Evolutionary conservation across 1,284 basidiomycete species (phyloP), one percentile per base, ranked within the genome.

Genomic region (Ustilago vetiveriae): DNA sequence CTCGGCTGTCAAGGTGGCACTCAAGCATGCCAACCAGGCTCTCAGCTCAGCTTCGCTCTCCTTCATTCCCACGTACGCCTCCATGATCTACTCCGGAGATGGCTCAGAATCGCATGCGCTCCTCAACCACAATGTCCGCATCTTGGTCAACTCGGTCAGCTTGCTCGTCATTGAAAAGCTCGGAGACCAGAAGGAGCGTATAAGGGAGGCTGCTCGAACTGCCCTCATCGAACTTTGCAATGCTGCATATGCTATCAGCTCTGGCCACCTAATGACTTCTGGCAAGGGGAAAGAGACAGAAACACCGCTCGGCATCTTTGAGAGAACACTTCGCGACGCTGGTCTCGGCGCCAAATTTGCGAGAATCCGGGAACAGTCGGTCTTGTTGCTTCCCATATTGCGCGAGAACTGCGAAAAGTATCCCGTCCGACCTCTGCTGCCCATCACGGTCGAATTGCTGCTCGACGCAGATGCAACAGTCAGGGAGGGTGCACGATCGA

Each of bases 401-500:
- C 54, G 72, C 1, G 52, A 63, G 48, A 51, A 59, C 6, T 64
- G 66, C 47, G 58, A 68, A 45, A 73, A 65, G 43, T 90, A 96
- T 68, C 92, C 92, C 13, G 86, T 98, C 41, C 88, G 90, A 46
- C 88, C 91, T 2, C 95, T 92, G 82, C 86, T 96, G 26, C 83
- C 90, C 0, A 83, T 86, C 21, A 87, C 98, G 39, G 91, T 98
- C 16, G 90, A 89, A 51, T 85, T 89, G 37, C 86, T 98, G 21
- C 91, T 96, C 83, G 94, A 98, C 82, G 88, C 89, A 1, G 95
- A 99, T 79, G 88, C 90, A 4, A 88, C 88, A 68, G 95, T 98
- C 43, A 89, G 96, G 33, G 90, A 93, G 56, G 90, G 89, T 75
- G 90, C 95, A 1, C 87, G 89, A 46, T 85, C 87, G 74, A 90